phyloP scores from a whole-genome alignment of 192 early-diverging fungal species.

The Podochytrium sp. region DNA sequence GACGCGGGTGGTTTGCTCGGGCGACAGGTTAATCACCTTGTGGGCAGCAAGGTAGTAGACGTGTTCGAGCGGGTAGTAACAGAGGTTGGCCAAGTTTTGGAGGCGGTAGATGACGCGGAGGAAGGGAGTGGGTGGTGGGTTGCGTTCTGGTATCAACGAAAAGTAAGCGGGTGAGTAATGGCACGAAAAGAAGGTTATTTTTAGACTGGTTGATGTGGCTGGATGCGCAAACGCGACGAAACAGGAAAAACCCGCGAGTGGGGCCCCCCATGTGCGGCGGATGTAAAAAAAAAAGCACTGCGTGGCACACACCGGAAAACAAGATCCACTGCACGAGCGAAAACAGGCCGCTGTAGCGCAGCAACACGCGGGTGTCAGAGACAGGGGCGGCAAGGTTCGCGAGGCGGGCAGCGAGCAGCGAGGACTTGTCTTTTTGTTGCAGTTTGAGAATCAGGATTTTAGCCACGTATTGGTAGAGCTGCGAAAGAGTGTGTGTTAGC shows the following conservation, averaged over 20 bases:
- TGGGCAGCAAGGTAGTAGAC: conserved; percentile 92
- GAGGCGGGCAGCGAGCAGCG: conserved; percentile 69
- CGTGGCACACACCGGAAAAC: conserved; percentile 25
- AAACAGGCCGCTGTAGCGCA: conserved; percentile 76
- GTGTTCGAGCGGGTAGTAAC: conserved; percentile 97
- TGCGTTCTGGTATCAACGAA: too few relatives aligned
- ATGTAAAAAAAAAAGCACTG: neutral
- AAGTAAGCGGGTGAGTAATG: too few relatives aligned
- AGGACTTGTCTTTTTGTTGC: conserved; percentile 57
- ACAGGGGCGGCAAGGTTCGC: conserved; percentile 83
- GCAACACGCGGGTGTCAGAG: conserved; percentile 88
- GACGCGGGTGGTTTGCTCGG: conserved; percentile 72
- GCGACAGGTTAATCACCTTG: conserved; percentile 76
- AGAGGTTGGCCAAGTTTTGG: conserved; percentile 84
- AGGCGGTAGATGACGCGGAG: conserved; percentile 75
- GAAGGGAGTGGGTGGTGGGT: conserved; percentile 66
- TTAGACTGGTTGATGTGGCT: too few relatives aligned
- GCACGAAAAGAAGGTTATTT: too few relatives aligned
- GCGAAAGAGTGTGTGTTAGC: conserved; percentile 24
- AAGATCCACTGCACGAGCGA: conserved; percentile 87
- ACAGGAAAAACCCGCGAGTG: too few relatives aligned
- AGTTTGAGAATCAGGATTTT: conserved; percentile 87
- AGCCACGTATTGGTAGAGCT: conserved; percentile 91
- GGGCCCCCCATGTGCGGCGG: neutral
- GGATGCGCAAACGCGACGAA: too few relatives aligned